Evolutionary conservation across 1,284 basidiomycete species (phyloP).

Genomic region (Quambalaria eucalypti): DNA sequence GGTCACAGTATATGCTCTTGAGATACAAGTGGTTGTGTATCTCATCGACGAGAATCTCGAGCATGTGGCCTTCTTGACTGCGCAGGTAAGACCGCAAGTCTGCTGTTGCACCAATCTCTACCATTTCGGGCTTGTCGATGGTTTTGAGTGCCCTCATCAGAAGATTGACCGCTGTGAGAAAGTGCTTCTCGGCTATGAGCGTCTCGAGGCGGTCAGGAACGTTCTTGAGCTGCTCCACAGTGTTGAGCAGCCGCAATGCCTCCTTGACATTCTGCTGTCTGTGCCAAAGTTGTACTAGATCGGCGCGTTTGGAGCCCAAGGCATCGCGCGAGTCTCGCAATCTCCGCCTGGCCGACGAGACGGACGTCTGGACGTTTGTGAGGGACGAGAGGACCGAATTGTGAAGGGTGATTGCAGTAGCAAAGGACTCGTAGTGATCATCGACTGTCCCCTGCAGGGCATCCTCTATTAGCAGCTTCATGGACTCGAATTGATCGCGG

Average conservation of each 20-base stretch:
- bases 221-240: slow-evolving; percentile 61
- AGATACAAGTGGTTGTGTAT: slow-evolving; percentile 95
- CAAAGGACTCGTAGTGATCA: slow-evolving; percentile 34
- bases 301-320: slow-evolving; percentile 38
- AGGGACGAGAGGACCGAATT: slow-evolving; percentile 34
- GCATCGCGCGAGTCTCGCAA: slow-evolving; percentile 40
- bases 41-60: slow-evolving; percentile 83
- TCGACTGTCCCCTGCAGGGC: slow-evolving; percentile 43
- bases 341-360: slow-evolving; percentile 25
- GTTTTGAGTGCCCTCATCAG: slow-evolving; percentile 80
- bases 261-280: slow-evolving; percentile 41
- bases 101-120: slow-evolving; percentile 83
- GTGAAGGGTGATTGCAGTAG: slow-evolving; percentile 44
- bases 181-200: slow-evolving; percentile 88
- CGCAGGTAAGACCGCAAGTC: slow-evolving; percentile 79
- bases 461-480: slow-evolving; percentile 33
- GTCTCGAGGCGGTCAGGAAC: slow-evolving; percentile 87
- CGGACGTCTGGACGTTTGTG: slow-evolving; percentile 27
- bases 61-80: slow-evolving; percentile 61
- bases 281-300: slow-evolving; percentile 46
- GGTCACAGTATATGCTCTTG: slow-evolving; percentile 91
- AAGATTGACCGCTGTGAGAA: slow-evolving; percentile 78
- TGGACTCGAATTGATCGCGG: slow-evolving; percentile 27
- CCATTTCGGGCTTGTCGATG: slow-evolving; percentile 83
- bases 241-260: slow-evolving; percentile 32